phyloP scores from a whole-genome alignment of 202 grass and related monocot species.

The Brachypodium distachyon region DNA sequence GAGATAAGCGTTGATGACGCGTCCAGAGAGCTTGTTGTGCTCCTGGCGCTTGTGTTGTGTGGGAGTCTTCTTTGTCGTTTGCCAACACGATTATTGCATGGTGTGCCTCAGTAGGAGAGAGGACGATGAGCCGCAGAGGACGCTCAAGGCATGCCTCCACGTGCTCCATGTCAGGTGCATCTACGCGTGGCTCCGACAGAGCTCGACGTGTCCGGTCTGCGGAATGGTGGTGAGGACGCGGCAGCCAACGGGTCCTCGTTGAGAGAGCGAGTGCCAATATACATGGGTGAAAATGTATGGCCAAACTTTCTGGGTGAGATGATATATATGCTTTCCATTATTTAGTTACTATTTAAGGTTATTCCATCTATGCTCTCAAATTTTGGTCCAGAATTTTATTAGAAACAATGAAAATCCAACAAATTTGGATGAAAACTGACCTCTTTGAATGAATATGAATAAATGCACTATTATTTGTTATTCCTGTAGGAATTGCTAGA shows the following conservation, averaged over 20 bases:
- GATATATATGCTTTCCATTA: background rate
- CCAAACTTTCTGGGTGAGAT: background rate
- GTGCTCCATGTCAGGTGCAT: slow-evolving; percentile 60
- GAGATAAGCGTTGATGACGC: background rate
- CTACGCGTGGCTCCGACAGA: slow-evolving; percentile 38
- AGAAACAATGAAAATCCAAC: background rate
- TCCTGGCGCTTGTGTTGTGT: slow-evolving; percentile 38
- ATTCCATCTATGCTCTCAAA: background rate
- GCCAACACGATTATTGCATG: slow-evolving; percentile 12
- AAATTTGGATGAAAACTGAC: too few species aligned
- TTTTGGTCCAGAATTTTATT: background rate
- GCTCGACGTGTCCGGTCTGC: slow-evolving; percentile 49
- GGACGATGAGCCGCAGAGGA: slow-evolving; percentile 37
- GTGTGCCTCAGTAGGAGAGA: slow-evolving; percentile 51
- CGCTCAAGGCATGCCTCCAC: slow-evolving; percentile 45
- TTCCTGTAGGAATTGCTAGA: background rate
- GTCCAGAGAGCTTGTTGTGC: slow-evolving; percentile 10
- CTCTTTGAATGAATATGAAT: too few species aligned
- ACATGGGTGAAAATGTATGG: too few species aligned
- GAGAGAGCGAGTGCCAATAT: background rate
- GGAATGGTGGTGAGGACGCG: slow-evolving; percentile 12
- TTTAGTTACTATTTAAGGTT: background rate
- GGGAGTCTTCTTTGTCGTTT: background rate
- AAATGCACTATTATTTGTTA: background rate
- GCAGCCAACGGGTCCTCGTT: background rate